Percentiles rank a stretch among this genome's conserved stretches.
Conservation (phyloP, 1,139 yeast genomes). For the Candida albicans region DNA sequence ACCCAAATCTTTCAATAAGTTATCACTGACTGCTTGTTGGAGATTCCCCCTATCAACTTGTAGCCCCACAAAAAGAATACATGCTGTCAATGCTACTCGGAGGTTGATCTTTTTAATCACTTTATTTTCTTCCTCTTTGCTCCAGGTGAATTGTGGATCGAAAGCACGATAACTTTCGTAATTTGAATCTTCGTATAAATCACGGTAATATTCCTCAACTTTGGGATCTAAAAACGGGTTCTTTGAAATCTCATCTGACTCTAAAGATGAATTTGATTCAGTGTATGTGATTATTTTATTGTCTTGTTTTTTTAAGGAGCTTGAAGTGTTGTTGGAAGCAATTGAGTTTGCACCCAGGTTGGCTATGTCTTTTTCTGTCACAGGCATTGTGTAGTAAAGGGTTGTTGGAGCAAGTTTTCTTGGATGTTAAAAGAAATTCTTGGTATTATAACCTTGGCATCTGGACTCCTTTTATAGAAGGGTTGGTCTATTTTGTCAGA, state of each 20-base stretch:
- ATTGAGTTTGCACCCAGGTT: background rate
- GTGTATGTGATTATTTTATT: slow-evolving; percentile 1
- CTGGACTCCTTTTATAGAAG: no score
- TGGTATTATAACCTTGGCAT: no score
- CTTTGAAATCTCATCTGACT: slow-evolving; percentile 5
- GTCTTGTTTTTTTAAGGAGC: slow-evolving; percentile 1
- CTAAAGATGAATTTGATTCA: slow-evolving; percentile 10
- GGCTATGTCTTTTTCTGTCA: no score
- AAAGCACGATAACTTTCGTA: slow-evolving; percentile 36
- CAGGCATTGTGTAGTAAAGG: no score
- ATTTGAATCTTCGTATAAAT: slow-evolving; percentile 10
- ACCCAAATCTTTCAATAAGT: slow-evolving; percentile 27
- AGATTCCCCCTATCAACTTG: slow-evolving; percentile 35
- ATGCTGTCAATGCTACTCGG: slow-evolving; percentile 30
- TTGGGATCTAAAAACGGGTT: slow-evolving; percentile 14
- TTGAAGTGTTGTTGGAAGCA: background rate
- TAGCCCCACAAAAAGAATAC: slow-evolving; percentile 32
- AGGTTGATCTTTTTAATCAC: slow-evolving; percentile 25
- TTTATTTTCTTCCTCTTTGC: slow-evolving; percentile 31
- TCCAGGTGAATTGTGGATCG: slow-evolving; percentile 40
- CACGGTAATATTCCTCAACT: slow-evolving; percentile 15
- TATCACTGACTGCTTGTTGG: slow-evolving; percentile 34
- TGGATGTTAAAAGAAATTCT: no score
- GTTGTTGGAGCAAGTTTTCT: no score
- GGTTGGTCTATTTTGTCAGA: no score